Percentiles rank a stretch among this genome's conserved stretches.
Conservation (phyloP, 2,329 filamentous ascomycete species). For the Claviceps capensis region DNA sequence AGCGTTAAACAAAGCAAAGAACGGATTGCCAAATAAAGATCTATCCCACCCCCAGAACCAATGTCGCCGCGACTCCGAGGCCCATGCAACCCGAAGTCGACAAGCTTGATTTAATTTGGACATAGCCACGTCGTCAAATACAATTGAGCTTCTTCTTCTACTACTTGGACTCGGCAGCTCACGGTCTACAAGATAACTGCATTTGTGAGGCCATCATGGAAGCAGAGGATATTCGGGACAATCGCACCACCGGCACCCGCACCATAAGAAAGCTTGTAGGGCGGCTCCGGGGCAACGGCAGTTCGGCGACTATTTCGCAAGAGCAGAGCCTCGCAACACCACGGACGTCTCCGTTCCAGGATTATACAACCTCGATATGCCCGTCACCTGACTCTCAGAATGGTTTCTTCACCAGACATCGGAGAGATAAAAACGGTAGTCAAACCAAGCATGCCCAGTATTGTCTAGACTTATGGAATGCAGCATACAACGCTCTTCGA, state of each 20-base stretch:
- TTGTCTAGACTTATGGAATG: slow-evolving; percentile 19
- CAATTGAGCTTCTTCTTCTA: no score
- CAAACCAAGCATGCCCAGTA: slow-evolving; percentile 4
- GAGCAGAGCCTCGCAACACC: background rate
- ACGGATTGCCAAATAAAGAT: background rate
- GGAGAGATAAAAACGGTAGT: background rate
- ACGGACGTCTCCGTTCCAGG: background rate
- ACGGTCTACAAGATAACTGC: background rate
- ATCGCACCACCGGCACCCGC: background rate
- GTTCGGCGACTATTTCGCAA: background rate
- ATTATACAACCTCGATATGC: background rate
- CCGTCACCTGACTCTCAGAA: slow-evolving; percentile 1
- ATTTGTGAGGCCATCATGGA: background rate
- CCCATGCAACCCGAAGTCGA: no score
- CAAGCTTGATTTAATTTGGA: no score
- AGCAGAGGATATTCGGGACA: background rate
- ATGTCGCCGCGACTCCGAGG: background rate
- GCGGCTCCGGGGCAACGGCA: slow-evolving; percentile 7
- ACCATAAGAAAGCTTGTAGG: slow-evolving; percentile 7
- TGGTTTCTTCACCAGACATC: background rate
- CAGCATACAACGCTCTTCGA: slow-evolving; percentile 20
- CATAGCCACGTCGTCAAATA: no score
- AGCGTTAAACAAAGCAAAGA: background rate
- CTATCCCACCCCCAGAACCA: background rate
- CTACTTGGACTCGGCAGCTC: background rate